These are phyloP conservation scores for Buddleja alternifolia DNA, from an alignment of 257 asterid genomes.

Conservation along the genomic window DNA sequence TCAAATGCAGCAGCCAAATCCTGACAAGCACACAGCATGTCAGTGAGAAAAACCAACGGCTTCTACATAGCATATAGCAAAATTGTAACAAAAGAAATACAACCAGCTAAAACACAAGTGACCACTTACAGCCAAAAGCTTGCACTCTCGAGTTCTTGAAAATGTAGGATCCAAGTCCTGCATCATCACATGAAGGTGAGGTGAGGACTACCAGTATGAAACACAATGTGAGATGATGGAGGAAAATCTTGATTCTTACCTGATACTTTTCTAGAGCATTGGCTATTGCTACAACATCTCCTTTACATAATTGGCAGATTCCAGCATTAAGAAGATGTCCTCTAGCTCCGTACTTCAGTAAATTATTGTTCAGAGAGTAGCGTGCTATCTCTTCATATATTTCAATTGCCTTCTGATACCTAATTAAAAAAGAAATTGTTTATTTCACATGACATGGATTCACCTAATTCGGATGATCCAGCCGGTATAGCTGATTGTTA, in stretches of 20 bases:
- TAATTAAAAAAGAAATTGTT: slow-evolving; percentile 25
- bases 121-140: slow-evolving; percentile 40
- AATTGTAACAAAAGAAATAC: neutral
- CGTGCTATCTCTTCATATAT: slow-evolving; percentile 46
- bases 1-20: slow-evolving; percentile 52
- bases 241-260: slow-evolving; percentile 26
- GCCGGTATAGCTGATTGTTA: slow-evolving; percentile 11
- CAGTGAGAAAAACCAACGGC: neutral
- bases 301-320: slow-evolving; percentile 47
- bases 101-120: slow-evolving; percentile 18
- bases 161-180: slow-evolving; percentile 56
- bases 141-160: slow-evolving; percentile 47
- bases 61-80: neutral
- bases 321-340: slow-evolving; percentile 54
- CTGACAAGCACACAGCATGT: slow-evolving; percentile 25
- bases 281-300: slow-evolving; percentile 44
- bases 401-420: slow-evolving; percentile 39
- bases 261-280: slow-evolving; percentile 49
- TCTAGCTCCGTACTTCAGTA: slow-evolving; percentile 45
- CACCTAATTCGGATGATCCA: neutral
- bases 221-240: neutral
- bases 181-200: slow-evolving; percentile 6
- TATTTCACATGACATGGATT: neutral
- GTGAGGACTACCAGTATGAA: slow-evolving; percentile 15
- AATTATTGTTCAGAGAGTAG: slow-evolving; percentile 37